These are phyloP conservation scores for Solanum rostratum DNA, from an alignment of 257 asterid species.

Conservation along the genomic window DNA sequence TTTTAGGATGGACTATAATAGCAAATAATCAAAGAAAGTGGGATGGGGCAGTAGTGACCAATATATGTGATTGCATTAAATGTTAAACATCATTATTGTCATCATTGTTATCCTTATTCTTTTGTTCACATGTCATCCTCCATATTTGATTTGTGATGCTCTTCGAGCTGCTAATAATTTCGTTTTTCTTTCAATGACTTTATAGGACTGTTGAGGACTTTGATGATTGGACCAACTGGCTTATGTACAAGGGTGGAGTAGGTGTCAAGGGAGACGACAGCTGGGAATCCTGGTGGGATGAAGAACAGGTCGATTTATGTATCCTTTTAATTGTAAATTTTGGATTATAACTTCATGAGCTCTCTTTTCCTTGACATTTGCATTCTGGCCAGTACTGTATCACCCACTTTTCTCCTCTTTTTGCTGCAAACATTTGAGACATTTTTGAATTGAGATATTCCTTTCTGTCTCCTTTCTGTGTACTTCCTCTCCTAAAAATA, in stretches of 20 bases:
- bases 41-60: not conserved
- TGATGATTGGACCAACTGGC: conserved; percentile 99
- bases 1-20: not conserved
- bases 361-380: not conserved
- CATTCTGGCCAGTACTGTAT: not conserved
- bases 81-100: not conserved
- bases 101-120: not conserved
- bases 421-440: not conserved
- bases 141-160: not conserved
- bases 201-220: conserved; percentile 96
- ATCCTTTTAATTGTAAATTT: not conserved
- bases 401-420: not conserved
- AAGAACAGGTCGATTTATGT: conserved; percentile 62
- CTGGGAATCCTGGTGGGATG: conserved; percentile 99
- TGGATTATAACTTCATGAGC: not conserved
- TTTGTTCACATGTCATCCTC: not conserved
- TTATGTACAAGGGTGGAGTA: conserved; percentile 95
- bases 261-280: conserved; percentile 90
- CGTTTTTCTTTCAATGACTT: not conserved
- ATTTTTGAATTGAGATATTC: not conserved
- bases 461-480: not conserved
- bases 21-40: not conserved
- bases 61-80: not conserved
- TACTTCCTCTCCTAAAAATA: not conserved
- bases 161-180: not conserved